Evolutionary conservation across 208 protist species (phyloP).

Genomic region (Porcisia deanei): DNA sequence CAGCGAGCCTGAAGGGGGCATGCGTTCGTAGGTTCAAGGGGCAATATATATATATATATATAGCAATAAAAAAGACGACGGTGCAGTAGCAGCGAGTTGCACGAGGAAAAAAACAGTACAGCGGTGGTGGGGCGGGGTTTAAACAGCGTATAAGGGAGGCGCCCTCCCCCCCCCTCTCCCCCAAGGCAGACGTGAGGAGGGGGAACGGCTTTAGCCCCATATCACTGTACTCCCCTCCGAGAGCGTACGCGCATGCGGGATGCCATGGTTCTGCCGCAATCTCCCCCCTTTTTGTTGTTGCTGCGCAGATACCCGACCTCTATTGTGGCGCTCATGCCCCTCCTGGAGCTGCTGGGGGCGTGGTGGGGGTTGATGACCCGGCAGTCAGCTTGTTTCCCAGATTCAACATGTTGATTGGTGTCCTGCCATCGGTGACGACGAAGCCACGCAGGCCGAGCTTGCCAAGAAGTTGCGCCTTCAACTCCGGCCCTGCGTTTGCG

Average conservation of each 20-base stretch:
- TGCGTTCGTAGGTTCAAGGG: not conserved
- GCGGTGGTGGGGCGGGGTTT: not conserved
- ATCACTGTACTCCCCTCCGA: not conserved
- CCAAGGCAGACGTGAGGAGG: not conserved
- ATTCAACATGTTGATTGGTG: constrained; percentile 89
- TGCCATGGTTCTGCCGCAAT: not conserved
- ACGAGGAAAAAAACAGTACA: not conserved
- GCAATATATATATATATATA: not conserved
- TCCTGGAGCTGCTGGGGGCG: not conserved
- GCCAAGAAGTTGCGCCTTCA: constrained; percentile 71
- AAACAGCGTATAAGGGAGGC: not conserved
- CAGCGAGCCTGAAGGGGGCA: not conserved
- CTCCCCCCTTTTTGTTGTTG: not conserved
- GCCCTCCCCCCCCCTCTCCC: no score
- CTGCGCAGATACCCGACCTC: not conserved
- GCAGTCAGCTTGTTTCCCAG: constrained; percentile 54
- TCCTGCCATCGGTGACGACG: constrained; percentile 81
- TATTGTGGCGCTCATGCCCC: not conserved
- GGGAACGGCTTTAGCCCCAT: not conserved
- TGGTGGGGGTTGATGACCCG: not conserved
- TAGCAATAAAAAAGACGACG: not conserved
- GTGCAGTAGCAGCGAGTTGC: not conserved
- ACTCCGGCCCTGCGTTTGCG: constrained; percentile 89
- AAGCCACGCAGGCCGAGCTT: constrained; percentile 83
- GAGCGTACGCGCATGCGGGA: not conserved